Evolutionary conservation across 768 basidiomycete genomes (phyloP), one percentile per base, ranked within the genome.

Genomic region (Dioszegia crocea): DNA sequence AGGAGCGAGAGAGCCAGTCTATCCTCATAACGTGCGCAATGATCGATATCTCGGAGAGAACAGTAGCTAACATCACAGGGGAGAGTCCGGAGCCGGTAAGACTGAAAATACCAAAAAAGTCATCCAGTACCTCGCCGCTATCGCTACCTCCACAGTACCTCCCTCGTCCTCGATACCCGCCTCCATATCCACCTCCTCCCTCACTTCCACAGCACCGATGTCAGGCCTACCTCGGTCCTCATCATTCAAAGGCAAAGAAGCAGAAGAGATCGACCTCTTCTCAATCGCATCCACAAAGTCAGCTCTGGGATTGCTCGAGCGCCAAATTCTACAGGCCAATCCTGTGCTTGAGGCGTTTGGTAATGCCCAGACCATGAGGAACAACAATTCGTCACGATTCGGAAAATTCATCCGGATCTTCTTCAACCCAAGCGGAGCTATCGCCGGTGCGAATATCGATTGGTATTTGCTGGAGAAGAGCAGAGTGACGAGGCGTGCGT

Each of bases 391-490:
- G 1, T 91, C 89, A 82, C 88, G 96, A 38, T 99, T 99, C 75
- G 79, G 78, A 21, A 99, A 99, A 78, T 99, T 99, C 75, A 89
- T 99, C 46, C 83, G 91, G 44, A 98, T 99, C 61, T 88, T 87
- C 71, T 99, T 99, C 78, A 84, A 89, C 1, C 86, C 88, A 0
- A 86, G 89, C 64, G 93, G 94, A 1, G 91, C 90, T 64, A 99
- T 99, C 57, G 88, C 92, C 0, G 96, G 96, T 0, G 96, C 96
- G 24, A 97, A 92, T 73, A 91, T 98, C 60, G 93, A 99, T 76
- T 98, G 96, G 96, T 99, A 99, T 75, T 81, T 99, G 29, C 80
- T 99, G 57, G 96, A 99, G 81, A 99, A 99, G 82, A 93, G 91
- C 71, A 80, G 96, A 63, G 94, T 99, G 2, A 90, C 94, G 8